Evolutionary conservation across 2,329 filamentous ascomycete genomes (phyloP).

Genomic region (Penicillium fuscoglaucum): DNA sequence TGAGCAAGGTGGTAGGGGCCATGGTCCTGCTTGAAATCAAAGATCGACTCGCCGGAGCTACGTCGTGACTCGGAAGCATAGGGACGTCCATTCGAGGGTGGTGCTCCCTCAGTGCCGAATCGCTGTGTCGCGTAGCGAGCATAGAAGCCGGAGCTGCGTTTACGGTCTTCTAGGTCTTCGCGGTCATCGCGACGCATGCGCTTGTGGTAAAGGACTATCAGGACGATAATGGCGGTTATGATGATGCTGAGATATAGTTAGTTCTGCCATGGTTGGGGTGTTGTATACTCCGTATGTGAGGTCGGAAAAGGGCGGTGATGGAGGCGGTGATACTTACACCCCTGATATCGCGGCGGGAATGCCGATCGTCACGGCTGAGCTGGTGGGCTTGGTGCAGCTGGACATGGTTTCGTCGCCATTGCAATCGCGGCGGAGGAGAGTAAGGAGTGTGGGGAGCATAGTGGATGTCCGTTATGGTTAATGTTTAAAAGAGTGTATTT

Average conservation of each 20-base stretch:
- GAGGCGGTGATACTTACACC: not conserved
- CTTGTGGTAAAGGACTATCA: constrained; percentile 7
- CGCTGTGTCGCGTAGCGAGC: constrained; percentile 3
- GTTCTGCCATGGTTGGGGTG: not conserved
- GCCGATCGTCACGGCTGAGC: constrained; percentile 8
- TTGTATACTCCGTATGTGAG: not conserved
- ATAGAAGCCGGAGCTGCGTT: constrained; percentile 3
- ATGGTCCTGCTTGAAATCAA: constrained; percentile 11
- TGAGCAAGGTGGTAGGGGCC: constrained; percentile 7
- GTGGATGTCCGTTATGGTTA: not conserved
- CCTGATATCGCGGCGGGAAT: constrained; percentile 10
- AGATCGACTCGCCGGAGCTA: constrained; percentile 2
- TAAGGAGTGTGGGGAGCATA: constrained; percentile 7
- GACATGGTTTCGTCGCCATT: constrained; percentile 9
- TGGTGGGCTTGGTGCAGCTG: constrained; percentile 12
- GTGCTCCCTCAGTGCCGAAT: not conserved
- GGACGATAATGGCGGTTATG: not conserved
- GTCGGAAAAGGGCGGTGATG: not conserved
- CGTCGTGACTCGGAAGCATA: constrained; percentile 1
- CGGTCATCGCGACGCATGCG: not conserved
- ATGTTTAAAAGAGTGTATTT: not conserved
- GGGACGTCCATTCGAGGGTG: not conserved
- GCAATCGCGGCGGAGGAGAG: constrained; percentile 8
- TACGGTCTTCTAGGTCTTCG: constrained; percentile 8
- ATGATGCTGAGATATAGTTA: constrained; percentile 1